Evolutionary conservation across 2,329 filamentous ascomycete species (phyloP), one percentile per base, ranked within the genome.

Genomic region (Colletotrichum spinosum): DNA sequence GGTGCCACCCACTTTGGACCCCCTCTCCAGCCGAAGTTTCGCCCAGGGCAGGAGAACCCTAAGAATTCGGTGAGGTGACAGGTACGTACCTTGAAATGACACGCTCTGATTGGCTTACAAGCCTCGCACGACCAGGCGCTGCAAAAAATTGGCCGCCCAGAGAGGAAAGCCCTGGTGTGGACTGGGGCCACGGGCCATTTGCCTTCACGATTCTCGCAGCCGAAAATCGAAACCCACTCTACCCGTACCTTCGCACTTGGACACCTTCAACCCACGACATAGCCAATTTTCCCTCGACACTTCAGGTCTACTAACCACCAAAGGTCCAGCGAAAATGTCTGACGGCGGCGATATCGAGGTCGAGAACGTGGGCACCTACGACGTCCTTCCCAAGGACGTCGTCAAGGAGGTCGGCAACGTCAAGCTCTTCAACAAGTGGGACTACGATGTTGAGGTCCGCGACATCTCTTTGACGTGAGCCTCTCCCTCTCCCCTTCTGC

Each of bases 401-500:
- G 86, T 89, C 78, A 87, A 90, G 77, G 93, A 97, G 86, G 90
- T 96, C 84, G 94, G 94, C 84, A 91, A 88, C 85, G 88, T 96
- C 83, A 97, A 97, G 91, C 89, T 97, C 77, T 97, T 97, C 90
- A 97, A 96, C 91, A 97, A 97, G 86, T 97, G 94, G 85, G 84
- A 85, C 85, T 99, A 98, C 86, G 96, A 98, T 90, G 95, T 99
- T 80, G 96, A 99, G 89, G 96, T 99, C 85, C 91, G 95, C 84
- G 96, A 99, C 83, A 98, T 99, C 86, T 99, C 96, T 78, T 89
- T 99, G 87, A 98, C 95, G 96, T 99, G 67, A 69, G 67, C 62
- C 53, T 52, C 35, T 53, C 39, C 37, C 15, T 17, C 45, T 42
- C n/a, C 44, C 33, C 50, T 35, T 38, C 15, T n/a, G 38, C 39